Evolutionary conservation across 2,329 filamentous ascomycete genomes (phyloP), one percentile per base, ranked within the genome.

Genomic region (Phyllosticta citribraziliensis): DNA sequence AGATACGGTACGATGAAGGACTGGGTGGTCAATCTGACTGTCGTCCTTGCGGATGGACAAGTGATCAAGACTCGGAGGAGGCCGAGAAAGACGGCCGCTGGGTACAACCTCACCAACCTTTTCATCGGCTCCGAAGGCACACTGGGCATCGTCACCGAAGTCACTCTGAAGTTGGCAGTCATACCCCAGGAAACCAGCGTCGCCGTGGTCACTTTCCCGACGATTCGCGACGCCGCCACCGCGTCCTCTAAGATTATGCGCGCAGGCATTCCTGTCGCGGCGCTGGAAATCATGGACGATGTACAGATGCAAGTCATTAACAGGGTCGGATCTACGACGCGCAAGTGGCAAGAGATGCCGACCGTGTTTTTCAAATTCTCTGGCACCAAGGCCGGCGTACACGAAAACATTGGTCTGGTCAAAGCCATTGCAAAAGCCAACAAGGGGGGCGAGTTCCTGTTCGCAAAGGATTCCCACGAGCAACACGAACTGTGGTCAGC

Each of bases 221-320:
- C 82, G 0, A 90, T 93, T 64, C 83, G 88, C 27, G 85, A 89
- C 70, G 89, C 89, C 1, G 88, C 89, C 0, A 81, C 85, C 0
- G 88, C 88, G 0, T 89, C 89, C 0, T 86, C 87, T 1, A 83
- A 82, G 56, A 84, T 93, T n/a, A 88, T 93, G 80, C 84, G 88
- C 67, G 81, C 84, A 0, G 88, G 87, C 0, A 79, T 91, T 3
- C 88, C 87, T 0, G 81, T 92, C 6, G 88, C 86, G 0, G 87
- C 87, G 3, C 87, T 92, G 83, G 89, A 94, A 74, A 85, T 94
- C 66, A 91, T 94, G 88, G 89, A 94, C 69, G 89, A 94, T 62
- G 87, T 93, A 3, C 88, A 92, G 73, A 94, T 94, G 89, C 82
- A 79, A 65, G 88, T 93, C 0, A 86, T 94, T 69, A 94, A 94